phyloP scores from a whole-genome alignment of 345 rosid species.

The Citrus trifoliata region DNA sequence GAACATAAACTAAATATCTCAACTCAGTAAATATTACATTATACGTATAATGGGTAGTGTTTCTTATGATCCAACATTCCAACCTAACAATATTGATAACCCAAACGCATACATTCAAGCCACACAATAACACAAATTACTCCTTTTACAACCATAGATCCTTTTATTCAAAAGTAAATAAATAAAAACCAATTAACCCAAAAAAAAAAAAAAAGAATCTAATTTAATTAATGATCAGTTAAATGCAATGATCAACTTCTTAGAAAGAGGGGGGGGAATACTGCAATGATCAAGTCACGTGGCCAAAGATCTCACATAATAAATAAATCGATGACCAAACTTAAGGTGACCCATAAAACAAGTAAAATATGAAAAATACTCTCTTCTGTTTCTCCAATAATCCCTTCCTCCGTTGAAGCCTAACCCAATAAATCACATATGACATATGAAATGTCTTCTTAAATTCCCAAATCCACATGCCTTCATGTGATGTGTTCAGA shows the following conservation, averaged over 20 bases:
- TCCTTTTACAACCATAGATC: neutral
- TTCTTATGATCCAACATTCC: neutral
- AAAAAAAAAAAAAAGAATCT: too few species aligned
- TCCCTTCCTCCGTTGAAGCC: neutral
- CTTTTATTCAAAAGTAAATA: neutral
- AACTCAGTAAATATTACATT: too few species aligned
- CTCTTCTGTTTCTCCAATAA: too few species aligned
- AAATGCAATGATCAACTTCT: too few species aligned
- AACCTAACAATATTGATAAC: neutral
- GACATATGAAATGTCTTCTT: neutral
- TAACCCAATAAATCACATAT: neutral
- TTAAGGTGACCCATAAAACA: too few species aligned
- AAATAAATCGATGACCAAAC: neutral
- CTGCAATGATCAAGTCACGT: neutral
- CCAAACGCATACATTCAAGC: too few species aligned
- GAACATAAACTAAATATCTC: too few species aligned
- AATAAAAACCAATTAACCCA: neutral
- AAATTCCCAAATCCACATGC: neutral
- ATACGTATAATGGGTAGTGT: too few species aligned
- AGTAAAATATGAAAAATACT: too few species aligned
- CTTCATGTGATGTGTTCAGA: slow-evolving; percentile 1
- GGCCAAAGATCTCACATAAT: neutral
- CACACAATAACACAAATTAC: neutral
- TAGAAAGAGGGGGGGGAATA: too few species aligned
- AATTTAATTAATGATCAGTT: too few species aligned